Base-by-base conservation (phyloP, 352 stramenopile genomes). In the Sclerospora graminicola region DNA sequence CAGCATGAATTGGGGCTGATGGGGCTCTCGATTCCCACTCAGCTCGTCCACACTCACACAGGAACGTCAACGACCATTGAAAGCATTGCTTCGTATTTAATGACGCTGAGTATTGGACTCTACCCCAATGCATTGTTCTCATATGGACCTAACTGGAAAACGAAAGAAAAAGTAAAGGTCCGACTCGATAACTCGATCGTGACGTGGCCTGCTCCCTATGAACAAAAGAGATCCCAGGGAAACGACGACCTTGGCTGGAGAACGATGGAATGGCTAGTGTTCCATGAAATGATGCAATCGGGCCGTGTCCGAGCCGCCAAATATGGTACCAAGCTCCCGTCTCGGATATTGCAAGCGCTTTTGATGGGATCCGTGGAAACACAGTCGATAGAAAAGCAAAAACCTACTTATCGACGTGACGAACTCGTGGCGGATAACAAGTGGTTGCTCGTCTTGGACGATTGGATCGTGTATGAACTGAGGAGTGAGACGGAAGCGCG, bases 261-360 rank as follows among this genome's bases (percentile, higher is more conserved):
- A n/a, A 59, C 52, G 4, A 40, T 75, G 20, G 66, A 90, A 38
- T 90, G 75, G 75, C 66, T 85, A 8, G 61, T 84, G 41, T 90
- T 84, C 41, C 75, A 90, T 40, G 79, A 87, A 54, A 90, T 90
- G 79, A 85, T 85, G 69, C 79, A 90, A 45, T 82, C 71, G 2
- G 71, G 85, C 33, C 69, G 62, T 38, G 71, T 54, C 10, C 75
- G 79, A 7, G 43, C 82, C 4, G 79, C 76, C 8, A 84, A 85
- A 44, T 81, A 87, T 49, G 69, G 61, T 13, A 82, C 75, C 4
- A 86, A 81, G 41, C 47, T 90, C 18, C 65, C 75, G 14, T 84
- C 75, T 10, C 21, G 52, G 29, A 48, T 86, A 16, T 47, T 88
- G 4, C 54, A 81, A 48, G 37, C 77, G 35, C 39, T 90, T 13